A percentile compares a stretch with the other conserved stretches of the same genome.
Conservation (phyloP, 169 alveolate genomes). For the Cyclospora cayetanensis region DNA sequence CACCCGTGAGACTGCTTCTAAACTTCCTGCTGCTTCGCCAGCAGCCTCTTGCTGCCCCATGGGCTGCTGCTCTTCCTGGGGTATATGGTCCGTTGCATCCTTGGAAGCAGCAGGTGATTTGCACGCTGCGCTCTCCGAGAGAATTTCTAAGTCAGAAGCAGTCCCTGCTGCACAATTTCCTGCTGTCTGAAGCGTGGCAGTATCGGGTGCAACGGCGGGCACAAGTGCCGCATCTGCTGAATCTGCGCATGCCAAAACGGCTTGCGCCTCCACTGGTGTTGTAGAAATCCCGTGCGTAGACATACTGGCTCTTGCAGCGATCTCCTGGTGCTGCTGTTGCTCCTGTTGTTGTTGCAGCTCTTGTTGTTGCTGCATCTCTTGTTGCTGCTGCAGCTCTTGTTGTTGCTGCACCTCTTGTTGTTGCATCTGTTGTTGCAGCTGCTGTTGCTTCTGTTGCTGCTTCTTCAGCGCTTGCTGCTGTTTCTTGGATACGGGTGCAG, state of each 20-base stretch:
- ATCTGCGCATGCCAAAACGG: not conserved
- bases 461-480: not conserved
- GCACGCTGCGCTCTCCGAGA: too few relatives aligned
- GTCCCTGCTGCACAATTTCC: too few relatives aligned
- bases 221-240: too few relatives aligned
- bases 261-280: not conserved
- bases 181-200: too few relatives aligned
- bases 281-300: not conserved
- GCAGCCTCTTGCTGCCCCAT: too few relatives aligned
- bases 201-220: too few relatives aligned
- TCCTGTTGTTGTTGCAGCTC: not conserved
- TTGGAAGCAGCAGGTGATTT: too few relatives aligned
- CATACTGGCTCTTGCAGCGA: not conserved
- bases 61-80: conserved; percentile 3
- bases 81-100: too few relatives aligned
- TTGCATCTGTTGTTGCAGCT: not conserved
- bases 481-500: not conserved
- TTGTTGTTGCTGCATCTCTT: not conserved
- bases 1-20: too few relatives aligned
- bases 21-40: too few relatives aligned
- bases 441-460: not conserved
- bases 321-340: not conserved
- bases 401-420: not conserved
- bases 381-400: not conserved
- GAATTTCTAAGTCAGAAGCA: too few relatives aligned